Percentiles rank a stretch among this genome's conserved stretches.
These are phyloP conservation scores for Pharnaceum exiguum DNA, from an alignment of 148 eudicot genomes.

Conservation along the genomic window DNA sequence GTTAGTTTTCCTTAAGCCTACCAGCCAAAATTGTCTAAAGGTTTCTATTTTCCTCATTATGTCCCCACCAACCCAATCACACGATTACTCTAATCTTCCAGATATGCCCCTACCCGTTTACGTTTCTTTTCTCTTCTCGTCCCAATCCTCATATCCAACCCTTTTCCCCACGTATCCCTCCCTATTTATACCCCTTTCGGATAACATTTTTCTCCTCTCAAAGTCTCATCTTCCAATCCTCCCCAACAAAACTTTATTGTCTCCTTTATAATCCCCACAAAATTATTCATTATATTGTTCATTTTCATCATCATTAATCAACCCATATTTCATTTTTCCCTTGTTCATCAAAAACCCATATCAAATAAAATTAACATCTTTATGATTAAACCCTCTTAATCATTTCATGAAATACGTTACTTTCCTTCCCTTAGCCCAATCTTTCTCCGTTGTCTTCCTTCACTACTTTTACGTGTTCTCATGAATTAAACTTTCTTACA, in stretches of 20 bases:
- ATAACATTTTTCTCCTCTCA: background rate
- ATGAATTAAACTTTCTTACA: conserved; percentile 8
- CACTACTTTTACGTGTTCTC: conserved; percentile 79
- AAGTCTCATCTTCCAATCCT: background rate
- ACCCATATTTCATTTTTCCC: too few relatives aligned
- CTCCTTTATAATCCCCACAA: background rate
- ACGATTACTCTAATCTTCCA: conserved; percentile 3
- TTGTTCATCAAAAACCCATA: too few relatives aligned
- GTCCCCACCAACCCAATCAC: background rate
- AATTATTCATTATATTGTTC: too few relatives aligned
- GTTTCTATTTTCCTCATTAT: too few relatives aligned
- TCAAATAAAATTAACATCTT: background rate
- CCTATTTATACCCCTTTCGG: background rate
- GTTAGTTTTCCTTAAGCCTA: too few relatives aligned
- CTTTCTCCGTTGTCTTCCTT: conserved; percentile 66
- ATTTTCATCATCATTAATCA: too few relatives aligned
- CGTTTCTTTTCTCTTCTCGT: background rate
- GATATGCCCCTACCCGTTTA: background rate
- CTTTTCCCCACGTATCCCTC: background rate
- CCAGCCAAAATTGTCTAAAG: too few relatives aligned
- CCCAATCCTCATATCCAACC: conserved; percentile 12
- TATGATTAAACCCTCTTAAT: background rate
- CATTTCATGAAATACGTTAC: conserved; percentile 47
- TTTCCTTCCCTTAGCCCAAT: conserved; percentile 50
- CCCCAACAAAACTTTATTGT: too few relatives aligned